phyloP scores from a whole-genome alignment of 2,329 filamentous ascomycete genomes.

The Ascochyta pisi region DNA sequence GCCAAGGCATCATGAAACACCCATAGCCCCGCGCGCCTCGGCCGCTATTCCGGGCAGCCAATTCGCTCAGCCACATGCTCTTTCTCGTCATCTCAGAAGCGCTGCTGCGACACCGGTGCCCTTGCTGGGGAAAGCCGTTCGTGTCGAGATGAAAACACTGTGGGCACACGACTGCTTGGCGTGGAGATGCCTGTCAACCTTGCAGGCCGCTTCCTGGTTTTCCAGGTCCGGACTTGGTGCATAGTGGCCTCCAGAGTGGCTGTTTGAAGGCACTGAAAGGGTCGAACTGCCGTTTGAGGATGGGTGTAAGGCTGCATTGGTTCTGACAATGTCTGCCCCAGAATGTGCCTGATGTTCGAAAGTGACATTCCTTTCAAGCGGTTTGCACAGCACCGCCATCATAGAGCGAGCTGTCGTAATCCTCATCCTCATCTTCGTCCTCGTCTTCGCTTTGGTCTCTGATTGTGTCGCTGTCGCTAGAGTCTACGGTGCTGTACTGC shows the following conservation, averaged over 20 bases:
- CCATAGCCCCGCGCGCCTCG: conserved; percentile 3
- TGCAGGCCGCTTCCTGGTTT: background rate
- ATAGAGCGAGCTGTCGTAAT: conserved; percentile 5
- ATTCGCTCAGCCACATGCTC: conserved; percentile 16
- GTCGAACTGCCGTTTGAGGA: background rate
- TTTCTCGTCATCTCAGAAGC: conserved; percentile 10
- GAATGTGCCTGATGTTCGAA: background rate
- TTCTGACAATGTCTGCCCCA: conserved; percentile 5
- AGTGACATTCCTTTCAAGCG: conserved; percentile 1
- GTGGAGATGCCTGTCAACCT: conserved; percentile 2
- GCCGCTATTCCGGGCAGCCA: conserved; percentile 10
- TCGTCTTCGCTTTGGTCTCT: conserved; percentile 7
- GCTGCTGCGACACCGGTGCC: conserved; percentile 14
- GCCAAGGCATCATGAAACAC: conserved; percentile 20
- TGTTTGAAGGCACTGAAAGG: conserved; percentile 22
- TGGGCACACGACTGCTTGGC: background rate
- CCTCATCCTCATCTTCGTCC: background rate
- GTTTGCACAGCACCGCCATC: conserved; percentile 11
- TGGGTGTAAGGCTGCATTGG: background rate
- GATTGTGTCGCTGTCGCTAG: background rate
- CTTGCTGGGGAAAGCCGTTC: conserved; percentile 11
- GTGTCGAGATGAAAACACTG: conserved; percentile 9
- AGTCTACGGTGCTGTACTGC: conserved; percentile 9
- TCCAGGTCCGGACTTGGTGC: conserved; percentile 17
- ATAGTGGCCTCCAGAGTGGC: conserved; percentile 16